phyloP scores from a whole-genome alignment of 805 yeast species.

The Starmerella floricola region DNA sequence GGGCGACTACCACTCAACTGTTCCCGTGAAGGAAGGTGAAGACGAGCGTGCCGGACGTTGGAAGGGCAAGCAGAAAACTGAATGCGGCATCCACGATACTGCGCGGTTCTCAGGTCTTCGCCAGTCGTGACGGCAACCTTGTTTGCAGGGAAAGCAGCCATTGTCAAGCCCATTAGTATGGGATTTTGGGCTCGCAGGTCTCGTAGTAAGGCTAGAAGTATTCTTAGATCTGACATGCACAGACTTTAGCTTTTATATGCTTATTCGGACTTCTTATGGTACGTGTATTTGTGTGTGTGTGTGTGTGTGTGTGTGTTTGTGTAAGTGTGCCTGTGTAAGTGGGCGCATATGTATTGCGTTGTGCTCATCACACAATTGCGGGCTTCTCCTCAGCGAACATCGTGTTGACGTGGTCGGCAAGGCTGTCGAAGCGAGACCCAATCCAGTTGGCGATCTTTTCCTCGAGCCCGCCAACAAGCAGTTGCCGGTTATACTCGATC shows the following conservation, averaged over 20 bases:
- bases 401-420: not conserved
- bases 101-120: conserved; percentile 55
- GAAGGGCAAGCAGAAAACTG: conserved; percentile 86
- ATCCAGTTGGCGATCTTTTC: conserved; percentile 1
- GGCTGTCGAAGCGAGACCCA: not conserved
- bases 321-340: too few species aligned
- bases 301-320: too few species aligned
- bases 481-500: conserved; percentile 9
- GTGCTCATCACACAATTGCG: not conserved
- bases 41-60: conserved; percentile 96
- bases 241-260: too few species aligned
- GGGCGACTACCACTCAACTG: conserved; percentile 93
- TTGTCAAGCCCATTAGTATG: too few species aligned
- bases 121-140: not conserved
- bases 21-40: conserved; percentile 79
- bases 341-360: too few species aligned
- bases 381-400: not conserved
- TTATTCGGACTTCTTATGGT: too few species aligned
- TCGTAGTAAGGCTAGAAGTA: too few species aligned
- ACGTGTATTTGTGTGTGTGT: too few species aligned
- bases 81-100: conserved; percentile 87
- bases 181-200: too few species aligned
- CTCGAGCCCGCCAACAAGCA: conserved; percentile 6
- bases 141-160: too few species aligned
- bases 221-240: too few species aligned